These are phyloP conservation scores for Vigna radiata DNA, from an alignment of 306 rosid genomes.

Conservation along the genomic window DNA sequence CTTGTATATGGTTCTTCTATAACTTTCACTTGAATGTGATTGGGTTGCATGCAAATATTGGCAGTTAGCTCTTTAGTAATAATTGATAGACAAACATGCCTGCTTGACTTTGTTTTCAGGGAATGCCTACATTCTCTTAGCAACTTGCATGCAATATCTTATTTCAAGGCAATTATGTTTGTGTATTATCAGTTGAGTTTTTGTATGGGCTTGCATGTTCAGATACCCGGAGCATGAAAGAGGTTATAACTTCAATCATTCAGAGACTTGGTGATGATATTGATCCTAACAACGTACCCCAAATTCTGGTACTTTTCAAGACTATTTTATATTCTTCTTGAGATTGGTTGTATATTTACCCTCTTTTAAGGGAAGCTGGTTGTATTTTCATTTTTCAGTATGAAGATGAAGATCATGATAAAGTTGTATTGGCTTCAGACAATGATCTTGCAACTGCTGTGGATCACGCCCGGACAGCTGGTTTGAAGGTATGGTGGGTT, in stretches of 20 bases:
- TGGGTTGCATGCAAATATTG: constrained; percentile 19
- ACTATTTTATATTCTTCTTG: constrained; percentile 25
- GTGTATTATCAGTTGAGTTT: constrained; percentile 39
- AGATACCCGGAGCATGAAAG: constrained; percentile 88
- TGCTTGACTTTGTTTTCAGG: constrained; percentile 7
- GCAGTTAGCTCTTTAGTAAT: not conserved
- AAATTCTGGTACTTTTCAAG: constrained; percentile 72
- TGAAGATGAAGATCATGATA: constrained; percentile 96
- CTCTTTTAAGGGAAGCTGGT: constrained; percentile 33
- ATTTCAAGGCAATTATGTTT: constrained; percentile 6
- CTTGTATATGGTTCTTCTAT: constrained; percentile 32
- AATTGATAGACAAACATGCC: not conserved
- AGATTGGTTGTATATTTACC: constrained; percentile 17
- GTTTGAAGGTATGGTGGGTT: constrained; percentile 80
- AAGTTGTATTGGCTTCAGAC: constrained; percentile 91
- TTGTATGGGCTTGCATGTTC: constrained; percentile 49
- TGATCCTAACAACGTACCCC: constrained; percentile 88
- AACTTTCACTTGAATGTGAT: constrained; percentile 30
- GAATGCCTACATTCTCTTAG: not conserved
- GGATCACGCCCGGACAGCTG: constrained; percentile 88
- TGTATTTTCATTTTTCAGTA: constrained; percentile 59
- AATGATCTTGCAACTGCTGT: constrained; percentile 91
- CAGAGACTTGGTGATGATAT: constrained; percentile 95
- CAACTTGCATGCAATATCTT: not conserved
- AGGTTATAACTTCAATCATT: constrained; percentile 82